Base-by-base conservation (phyloP, 208 protist species). In the Crithidia brevicula region DNA sequence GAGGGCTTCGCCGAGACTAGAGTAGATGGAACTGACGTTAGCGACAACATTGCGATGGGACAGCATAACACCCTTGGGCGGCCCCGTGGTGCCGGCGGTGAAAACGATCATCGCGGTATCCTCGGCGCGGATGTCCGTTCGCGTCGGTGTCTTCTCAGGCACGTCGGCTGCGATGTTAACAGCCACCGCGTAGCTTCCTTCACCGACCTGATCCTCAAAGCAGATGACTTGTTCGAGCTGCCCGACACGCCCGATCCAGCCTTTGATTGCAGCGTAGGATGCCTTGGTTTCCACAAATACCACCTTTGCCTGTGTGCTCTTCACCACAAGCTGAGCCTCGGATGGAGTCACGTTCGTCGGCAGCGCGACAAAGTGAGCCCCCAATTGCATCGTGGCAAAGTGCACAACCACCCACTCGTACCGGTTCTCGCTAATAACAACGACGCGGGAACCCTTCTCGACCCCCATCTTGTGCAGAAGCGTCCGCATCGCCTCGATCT, bases 31-130 rank as follows among this genome's bases (percentile, higher is more conserved):
- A 63, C 89, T 92, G 49, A 96, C 71, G 66, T 96, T 96, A 15
- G 96, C 80, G 4, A 98, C 83, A 11, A 99, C 57, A 73, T 92
- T 98, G 54, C 77, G 72, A 83, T 99, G 95, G 6, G 91, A 97
- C 23, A 99, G 83, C 81, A 89, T 90, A n/a, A 98, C 96, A 13
- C 96, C 97, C 77, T 98, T 99, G 33, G 92, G 92, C 16, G 96
- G 67, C 9, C 96, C 96, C 22, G 94, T 97, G 9, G 94, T 98
- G 22, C 94, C 96, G 25, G 85, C 80, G 20, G 89, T 95, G 72
- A 96, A 96, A 40, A 92, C 84, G 70, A 97, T 96, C 89, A 96
- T 95, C 4, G 89, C 94, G n/a, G 86, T 93, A 62, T 96, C 89
- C 69, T 97, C 88, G 4, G 85, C 71, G n/a, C 71, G 83, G 36